phyloP scores from a whole-genome alignment of 2,329 filamentous ascomycete genomes.

The Cercospora nicotianae region DNA sequence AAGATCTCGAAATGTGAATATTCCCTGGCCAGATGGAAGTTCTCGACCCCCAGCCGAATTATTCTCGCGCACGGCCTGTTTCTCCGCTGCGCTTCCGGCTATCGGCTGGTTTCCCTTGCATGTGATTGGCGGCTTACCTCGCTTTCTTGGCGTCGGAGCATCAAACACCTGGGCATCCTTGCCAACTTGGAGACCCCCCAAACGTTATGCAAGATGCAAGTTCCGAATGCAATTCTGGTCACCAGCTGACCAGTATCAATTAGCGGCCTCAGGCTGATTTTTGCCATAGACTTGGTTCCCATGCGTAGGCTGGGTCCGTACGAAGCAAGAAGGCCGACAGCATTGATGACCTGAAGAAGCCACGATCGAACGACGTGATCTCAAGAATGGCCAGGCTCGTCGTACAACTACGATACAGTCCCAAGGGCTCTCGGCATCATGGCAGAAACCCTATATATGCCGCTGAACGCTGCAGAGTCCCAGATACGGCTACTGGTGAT shows the following conservation, averaged over 20 bases:
- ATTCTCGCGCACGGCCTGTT: slow-evolving; percentile 7
- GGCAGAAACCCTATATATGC: neutral
- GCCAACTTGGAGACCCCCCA: neutral
- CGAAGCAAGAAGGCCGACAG: neutral
- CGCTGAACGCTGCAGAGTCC: neutral
- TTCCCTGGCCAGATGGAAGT: slow-evolving; percentile 2
- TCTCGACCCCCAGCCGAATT: slow-evolving; percentile 6
- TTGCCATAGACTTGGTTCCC: neutral
- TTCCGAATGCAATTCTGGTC: neutral
- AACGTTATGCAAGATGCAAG: neutral
- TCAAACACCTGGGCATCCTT: neutral
- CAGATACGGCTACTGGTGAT: neutral
- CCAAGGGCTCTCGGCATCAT: neutral
- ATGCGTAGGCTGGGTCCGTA: neutral
- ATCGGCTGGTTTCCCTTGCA: neutral
- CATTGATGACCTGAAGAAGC: neutral
- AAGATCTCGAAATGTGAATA: slow-evolving; percentile 1
- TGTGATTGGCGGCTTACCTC: neutral
- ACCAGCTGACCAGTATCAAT: neutral
- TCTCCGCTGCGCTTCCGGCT: slow-evolving; percentile 10
- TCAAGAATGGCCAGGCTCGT: neutral
- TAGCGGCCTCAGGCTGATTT: neutral
- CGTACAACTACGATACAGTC: neutral
- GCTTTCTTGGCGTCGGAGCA: neutral
- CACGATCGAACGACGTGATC: neutral